These are phyloP conservation scores for Suhomyces tanzawaensis DNA, from an alignment of 805 yeast genomes.

Conservation along the genomic window DNA sequence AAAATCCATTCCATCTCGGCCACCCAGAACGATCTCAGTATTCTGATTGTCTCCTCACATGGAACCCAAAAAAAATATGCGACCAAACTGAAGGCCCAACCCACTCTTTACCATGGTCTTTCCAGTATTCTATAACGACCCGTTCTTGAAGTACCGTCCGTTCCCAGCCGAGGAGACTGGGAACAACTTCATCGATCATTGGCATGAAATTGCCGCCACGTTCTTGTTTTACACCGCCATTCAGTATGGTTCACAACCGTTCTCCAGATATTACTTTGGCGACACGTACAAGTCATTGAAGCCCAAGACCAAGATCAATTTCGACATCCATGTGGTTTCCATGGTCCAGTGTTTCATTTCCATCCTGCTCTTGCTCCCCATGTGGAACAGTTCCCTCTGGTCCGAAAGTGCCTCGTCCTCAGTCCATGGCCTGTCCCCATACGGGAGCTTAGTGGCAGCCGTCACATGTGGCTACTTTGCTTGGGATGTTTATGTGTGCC, in stretches of 20 bases:
- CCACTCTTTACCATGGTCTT: slow-evolving; percentile 5
- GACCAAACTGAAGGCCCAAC: not conserved
- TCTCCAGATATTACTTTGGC: slow-evolving; percentile 53
- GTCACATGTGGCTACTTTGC: slow-evolving; percentile 81
- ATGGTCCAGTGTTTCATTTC: slow-evolving; percentile 79
- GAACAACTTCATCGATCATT: slow-evolving; percentile 50
- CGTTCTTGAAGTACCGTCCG: slow-evolving; percentile 44
- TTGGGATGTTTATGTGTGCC: slow-evolving; percentile 83
- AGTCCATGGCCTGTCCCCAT: slow-evolving; percentile 70
- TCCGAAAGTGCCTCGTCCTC: slow-evolving; percentile 25
- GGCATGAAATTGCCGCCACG: slow-evolving; percentile 71
- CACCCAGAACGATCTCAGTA: no score
- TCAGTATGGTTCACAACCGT: slow-evolving; percentile 49
- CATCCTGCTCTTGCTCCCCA: slow-evolving; percentile 56
- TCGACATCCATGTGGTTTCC: slow-evolving; percentile 88
- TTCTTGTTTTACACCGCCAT: slow-evolving; percentile 58
- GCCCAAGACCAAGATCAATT: slow-evolving; percentile 58
- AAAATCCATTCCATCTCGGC: no score
- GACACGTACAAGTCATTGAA: slow-evolving; percentile 48
- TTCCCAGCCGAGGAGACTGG: slow-evolving; percentile 34
- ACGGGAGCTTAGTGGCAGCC: slow-evolving; percentile 69
- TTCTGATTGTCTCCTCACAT: no score
- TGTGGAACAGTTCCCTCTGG: slow-evolving; percentile 56
- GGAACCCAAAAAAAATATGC: not conserved
- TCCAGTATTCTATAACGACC: slow-evolving; percentile 38